phyloP scores from a whole-genome alignment of 805 yeast species.

The Myxozyma kluyveri region DNA sequence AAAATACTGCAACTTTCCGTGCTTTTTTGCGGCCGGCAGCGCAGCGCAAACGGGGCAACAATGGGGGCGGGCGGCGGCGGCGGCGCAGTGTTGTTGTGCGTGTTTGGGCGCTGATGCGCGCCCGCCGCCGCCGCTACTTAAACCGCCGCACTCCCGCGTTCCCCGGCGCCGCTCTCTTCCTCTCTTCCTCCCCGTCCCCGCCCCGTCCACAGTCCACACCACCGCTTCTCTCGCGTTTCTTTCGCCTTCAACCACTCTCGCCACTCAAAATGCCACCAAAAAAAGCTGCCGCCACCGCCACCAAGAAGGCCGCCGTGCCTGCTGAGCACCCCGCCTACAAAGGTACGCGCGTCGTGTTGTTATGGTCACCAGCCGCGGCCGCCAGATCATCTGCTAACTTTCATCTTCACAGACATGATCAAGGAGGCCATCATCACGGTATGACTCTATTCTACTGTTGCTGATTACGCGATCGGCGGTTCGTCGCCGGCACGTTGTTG shows the following conservation, averaged over 20 bases:
- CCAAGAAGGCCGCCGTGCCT: slow-evolving; percentile 34
- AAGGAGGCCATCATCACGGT: slow-evolving; percentile 54
- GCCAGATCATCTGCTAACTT: neutral
- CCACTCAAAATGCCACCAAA: slow-evolving; percentile 31
- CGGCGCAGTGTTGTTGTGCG: neutral
- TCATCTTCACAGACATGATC: slow-evolving; percentile 50
- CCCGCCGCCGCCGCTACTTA: neutral
- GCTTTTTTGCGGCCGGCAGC: no score
- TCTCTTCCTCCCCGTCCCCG: slow-evolving; percentile 4
- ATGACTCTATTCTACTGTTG: slow-evolving; percentile 3
- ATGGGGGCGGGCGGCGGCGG: slow-evolving; percentile 1
- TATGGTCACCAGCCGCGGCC: neutral
- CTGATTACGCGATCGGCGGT: no score
- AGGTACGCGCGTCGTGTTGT: slow-evolving; percentile 35
- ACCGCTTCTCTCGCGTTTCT: neutral
- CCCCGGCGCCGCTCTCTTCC: slow-evolving; percentile 13
- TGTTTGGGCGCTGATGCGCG: neutral
- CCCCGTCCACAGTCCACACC: slow-evolving; percentile 2
- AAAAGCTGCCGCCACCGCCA: slow-evolving; percentile 21
- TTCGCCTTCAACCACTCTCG: neutral
- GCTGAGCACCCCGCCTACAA: slow-evolving; percentile 40
- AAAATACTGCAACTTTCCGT: no score
- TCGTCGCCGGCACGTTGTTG: no score
- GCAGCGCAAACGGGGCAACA: no score
- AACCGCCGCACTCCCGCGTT: neutral